These are phyloP conservation scores for Salix dunnii DNA, from an alignment of 345 rosid genomes.

Conservation along the genomic window DNA sequence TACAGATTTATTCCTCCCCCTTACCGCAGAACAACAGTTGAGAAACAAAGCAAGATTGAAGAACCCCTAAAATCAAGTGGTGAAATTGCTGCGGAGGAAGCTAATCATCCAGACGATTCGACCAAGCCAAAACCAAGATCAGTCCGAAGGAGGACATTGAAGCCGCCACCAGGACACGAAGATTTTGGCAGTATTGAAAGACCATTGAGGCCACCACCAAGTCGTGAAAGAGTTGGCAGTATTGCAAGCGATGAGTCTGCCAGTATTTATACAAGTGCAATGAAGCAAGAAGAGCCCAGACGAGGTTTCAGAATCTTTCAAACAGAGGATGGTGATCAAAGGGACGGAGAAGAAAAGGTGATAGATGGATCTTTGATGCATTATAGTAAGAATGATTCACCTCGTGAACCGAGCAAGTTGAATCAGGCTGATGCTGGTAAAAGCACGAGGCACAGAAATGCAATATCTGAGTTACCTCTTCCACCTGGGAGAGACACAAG, in stretches of 20 bases:
- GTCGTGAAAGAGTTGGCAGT: conserved; percentile 1
- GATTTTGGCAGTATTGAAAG: neutral
- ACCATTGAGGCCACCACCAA: conserved; percentile 22
- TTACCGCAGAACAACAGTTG: conserved; percentile 31
- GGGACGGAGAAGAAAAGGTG: conserved; percentile 32
- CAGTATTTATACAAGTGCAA: conserved; percentile 6
- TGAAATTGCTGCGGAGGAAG: conserved; percentile 13
- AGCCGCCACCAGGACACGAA: conserved; percentile 29
- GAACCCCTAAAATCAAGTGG: conserved; percentile 19
- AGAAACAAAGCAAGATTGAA: conserved; percentile 28
- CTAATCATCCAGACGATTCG: conserved; percentile 18
- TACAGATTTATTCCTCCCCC: conserved; percentile 52
- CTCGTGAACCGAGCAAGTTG: conserved; percentile 13
- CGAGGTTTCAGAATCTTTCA: neutral
- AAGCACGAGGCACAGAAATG: neutral
- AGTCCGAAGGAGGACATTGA: conserved; percentile 46
- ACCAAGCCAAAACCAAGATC: conserved; percentile 59
- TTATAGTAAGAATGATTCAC: conserved; percentile 34
- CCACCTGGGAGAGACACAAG: conserved; percentile 25
- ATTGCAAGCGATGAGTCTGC: neutral
- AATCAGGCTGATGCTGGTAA: conserved; percentile 10
- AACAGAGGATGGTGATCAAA: conserved; percentile 6
- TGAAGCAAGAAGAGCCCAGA: conserved; percentile 4
- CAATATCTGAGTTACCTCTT: conserved; percentile 24
- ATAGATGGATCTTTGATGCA: conserved; percentile 39